Percentiles rank a stretch among this genome's conserved stretches.
phyloP scores from a whole-genome alignment of 768 basidiomycete genomes.

The Fistulinella prunicolor region DNA sequence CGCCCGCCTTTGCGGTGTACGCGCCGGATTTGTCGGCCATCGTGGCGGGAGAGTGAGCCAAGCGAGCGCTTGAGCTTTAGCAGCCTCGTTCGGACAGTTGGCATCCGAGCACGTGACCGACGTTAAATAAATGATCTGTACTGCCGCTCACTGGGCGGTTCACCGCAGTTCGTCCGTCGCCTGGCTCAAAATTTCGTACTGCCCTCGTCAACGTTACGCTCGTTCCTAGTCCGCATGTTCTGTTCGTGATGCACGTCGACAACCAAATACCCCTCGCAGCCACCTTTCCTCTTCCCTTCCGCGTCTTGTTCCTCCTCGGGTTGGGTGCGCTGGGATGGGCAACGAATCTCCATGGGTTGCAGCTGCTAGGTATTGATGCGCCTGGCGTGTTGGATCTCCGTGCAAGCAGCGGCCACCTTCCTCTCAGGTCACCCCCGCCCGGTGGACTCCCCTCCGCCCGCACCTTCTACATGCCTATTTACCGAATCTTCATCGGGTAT shows the following conservation, averaged over 20 bases:
- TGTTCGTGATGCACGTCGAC: slow-evolving; percentile 31
- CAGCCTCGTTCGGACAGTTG: too few species aligned
- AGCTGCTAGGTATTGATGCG: slow-evolving; percentile 70
- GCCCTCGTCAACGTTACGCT: not conserved
- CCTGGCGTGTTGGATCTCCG: slow-evolving; percentile 64
- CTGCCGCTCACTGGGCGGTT: too few species aligned
- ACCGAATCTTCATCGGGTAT: slow-evolving; percentile 65
- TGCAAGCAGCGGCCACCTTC: slow-evolving; percentile 10
- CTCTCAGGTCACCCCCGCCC: slow-evolving; percentile 17
- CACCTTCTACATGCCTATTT: slow-evolving; percentile 56
- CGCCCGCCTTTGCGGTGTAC: slow-evolving; percentile 40
- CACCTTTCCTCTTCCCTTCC: slow-evolving; percentile 86
- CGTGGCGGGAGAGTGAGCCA: too few species aligned
- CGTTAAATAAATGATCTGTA: too few species aligned
- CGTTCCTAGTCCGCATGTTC: slow-evolving; percentile 5
- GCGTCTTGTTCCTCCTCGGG: slow-evolving; percentile 77
- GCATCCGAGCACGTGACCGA: too few species aligned
- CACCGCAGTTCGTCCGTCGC: slow-evolving; percentile 1
- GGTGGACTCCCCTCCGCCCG: slow-evolving; percentile 28
- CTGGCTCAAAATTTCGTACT: not conserved
- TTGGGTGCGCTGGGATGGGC: slow-evolving; percentile 90
- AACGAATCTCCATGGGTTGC: slow-evolving; percentile 84
- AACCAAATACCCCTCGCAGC: slow-evolving; percentile 49
- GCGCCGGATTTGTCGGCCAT: slow-evolving; percentile 36
- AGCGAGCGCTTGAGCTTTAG: too few species aligned